Conservation (phyloP, 1,284 basidiomycete species). For the Coriolopsis trogii region DNA sequence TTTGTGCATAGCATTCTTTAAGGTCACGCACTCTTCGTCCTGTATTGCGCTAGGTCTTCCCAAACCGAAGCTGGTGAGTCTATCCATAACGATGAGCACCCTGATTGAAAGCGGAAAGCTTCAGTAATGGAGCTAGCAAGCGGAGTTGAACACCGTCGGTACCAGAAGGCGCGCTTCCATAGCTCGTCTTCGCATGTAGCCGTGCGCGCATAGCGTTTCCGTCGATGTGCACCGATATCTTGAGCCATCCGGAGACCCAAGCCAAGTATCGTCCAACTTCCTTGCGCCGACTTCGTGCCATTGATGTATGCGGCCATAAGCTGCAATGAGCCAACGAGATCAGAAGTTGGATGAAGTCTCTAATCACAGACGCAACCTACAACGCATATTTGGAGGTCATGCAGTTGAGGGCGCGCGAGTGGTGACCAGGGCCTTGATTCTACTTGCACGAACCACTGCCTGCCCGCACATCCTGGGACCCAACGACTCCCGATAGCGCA, state of each 20-base stretch:
- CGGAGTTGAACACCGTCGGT: too few species aligned
- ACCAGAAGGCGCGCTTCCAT: slow-evolving; percentile 69
- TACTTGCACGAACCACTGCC: slow-evolving; percentile 74
- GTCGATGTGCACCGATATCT: slow-evolving; percentile 65
- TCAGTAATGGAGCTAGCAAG: background rate
- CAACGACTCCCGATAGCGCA: slow-evolving; percentile 55
- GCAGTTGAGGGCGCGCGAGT: slow-evolving; percentile 61
- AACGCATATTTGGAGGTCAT: slow-evolving; percentile 70
- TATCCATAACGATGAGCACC: slow-evolving; percentile 51
- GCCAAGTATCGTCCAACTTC: slow-evolving; percentile 73
- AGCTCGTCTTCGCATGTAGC: slow-evolving; percentile 62
- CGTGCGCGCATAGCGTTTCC: slow-evolving; percentile 44
- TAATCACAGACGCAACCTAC: slow-evolving; percentile 57
- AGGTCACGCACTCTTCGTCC: slow-evolving; percentile 60
- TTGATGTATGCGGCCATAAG: slow-evolving; percentile 42
- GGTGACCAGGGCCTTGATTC: slow-evolving; percentile 52
- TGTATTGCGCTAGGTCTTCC: slow-evolving; percentile 67
- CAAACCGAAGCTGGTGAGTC: slow-evolving; percentile 54
- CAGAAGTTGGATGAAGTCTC: slow-evolving; percentile 57
- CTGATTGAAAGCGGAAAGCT: slow-evolving; percentile 28
- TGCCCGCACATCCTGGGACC: slow-evolving; percentile 50
- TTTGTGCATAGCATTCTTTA: background rate
- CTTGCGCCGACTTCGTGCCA: slow-evolving; percentile 66
- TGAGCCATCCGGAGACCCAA: slow-evolving; percentile 71
- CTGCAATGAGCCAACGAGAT: slow-evolving; percentile 44